These are phyloP conservation scores for Viola pubescens DNA, from an alignment of 441 rosid species.

Conservation along the genomic window DNA sequence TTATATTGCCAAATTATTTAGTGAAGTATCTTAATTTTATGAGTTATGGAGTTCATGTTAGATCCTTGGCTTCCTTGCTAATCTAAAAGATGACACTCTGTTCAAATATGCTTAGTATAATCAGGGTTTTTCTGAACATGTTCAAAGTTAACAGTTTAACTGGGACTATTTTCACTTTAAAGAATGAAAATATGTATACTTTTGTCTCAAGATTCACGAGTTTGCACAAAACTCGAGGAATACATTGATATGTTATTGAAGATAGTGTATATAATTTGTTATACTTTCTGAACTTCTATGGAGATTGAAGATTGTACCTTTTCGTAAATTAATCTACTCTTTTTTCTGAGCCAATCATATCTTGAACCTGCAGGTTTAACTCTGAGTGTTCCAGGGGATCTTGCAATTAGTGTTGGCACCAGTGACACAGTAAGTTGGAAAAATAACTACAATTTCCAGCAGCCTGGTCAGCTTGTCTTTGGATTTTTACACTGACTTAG, in stretches of 20 bases:
- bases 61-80: too few species aligned
- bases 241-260: too few species aligned
- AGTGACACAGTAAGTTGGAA: slow-evolving; percentile 73
- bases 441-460: not conserved
- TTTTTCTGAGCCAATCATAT: slow-evolving; percentile 9
- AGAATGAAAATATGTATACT: too few species aligned
- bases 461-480: not conserved
- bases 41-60: not conserved
- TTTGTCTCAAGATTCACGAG: too few species aligned
- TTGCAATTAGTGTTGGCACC: slow-evolving; percentile 90
- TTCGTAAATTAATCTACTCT: not conserved
- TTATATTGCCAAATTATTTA: slow-evolving; percentile 5
- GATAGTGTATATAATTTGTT: too few species aligned
- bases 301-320: not conserved
- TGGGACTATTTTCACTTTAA: too few species aligned
- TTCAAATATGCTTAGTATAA: too few species aligned
- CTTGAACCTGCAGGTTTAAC: slow-evolving; percentile 58
- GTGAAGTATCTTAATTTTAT: not conserved
- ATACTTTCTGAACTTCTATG: too few species aligned
- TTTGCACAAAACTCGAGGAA: too few species aligned
- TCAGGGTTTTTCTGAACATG: too few species aligned
- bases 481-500: not conserved
- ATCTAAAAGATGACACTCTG: too few species aligned
- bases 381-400: slow-evolving; percentile 74
- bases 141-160: too few species aligned